phyloP scores from a whole-genome alignment of 2,329 filamentous ascomycete species.

The Trichoderma hamatum region DNA sequence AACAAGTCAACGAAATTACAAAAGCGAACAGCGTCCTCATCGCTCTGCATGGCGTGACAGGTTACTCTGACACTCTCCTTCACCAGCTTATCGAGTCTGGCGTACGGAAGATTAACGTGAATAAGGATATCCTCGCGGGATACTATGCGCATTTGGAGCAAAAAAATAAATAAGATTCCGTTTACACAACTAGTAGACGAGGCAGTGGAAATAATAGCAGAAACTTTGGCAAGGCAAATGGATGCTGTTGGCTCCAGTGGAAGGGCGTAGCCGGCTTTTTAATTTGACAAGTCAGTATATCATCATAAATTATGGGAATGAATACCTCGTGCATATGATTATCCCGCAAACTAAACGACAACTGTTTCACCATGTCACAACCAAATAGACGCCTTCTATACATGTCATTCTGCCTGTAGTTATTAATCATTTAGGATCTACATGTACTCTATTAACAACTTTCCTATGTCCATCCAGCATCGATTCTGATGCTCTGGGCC shows the following conservation, averaged over 20 bases:
- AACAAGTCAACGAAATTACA: constrained; percentile 17
- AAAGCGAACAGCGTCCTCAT: constrained; percentile 30
- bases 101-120: constrained; percentile 54
- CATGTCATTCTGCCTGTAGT: not conserved
- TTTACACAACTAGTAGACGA: constrained; percentile 43
- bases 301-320: not conserved
- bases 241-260: constrained; percentile 22
- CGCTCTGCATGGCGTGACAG: constrained; percentile 55
- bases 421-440: not conserved
- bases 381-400: not conserved
- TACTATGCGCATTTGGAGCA: constrained; percentile 44
- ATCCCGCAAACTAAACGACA: not conserved
- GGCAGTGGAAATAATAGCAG: constrained; percentile 39
- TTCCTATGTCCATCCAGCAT: constrained; percentile 25
- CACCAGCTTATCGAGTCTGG: constrained; percentile 49
- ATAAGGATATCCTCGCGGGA: constrained; percentile 46
- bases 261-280: not conserved
- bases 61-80: constrained; percentile 48
- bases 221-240: constrained; percentile 14
- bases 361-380: no score
- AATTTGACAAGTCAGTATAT: not conserved
- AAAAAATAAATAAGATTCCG: constrained; percentile 37
- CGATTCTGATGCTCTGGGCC: constrained; percentile 26
- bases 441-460: not conserved
- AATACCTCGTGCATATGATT: not conserved